Conservation (phyloP, 768 basidiomycete genomes). For the Leucosporidium scottii region DNA sequence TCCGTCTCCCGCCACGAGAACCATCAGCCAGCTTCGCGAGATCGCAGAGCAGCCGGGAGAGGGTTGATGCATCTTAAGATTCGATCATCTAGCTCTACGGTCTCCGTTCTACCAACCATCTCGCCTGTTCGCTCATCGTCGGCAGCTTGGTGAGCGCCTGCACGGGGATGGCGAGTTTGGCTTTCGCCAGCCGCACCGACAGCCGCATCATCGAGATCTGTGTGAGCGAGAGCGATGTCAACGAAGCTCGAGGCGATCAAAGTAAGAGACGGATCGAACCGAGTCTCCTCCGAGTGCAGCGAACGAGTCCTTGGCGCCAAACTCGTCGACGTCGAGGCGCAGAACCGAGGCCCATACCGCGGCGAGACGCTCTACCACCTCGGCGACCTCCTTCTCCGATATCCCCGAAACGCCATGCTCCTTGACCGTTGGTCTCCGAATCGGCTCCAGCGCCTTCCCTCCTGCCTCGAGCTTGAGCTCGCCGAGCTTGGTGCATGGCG, state of each 20-base stretch:
- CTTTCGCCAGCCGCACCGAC: constrained; percentile 16
- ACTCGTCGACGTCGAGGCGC: constrained; percentile 1
- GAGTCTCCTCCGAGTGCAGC: constrained; percentile 28
- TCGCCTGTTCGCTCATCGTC: constrained; percentile 15
- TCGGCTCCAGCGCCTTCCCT: neutral
- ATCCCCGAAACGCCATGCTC: neutral
- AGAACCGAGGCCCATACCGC: constrained; percentile 19
- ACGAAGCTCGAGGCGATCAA: neutral
- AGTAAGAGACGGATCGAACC: constrained; percentile 7
- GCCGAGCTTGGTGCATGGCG: constrained; percentile 22
- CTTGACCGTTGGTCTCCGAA: neutral
- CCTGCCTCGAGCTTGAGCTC: constrained; percentile 6
- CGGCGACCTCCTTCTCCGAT: neutral
- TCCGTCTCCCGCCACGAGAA: too few species aligned
- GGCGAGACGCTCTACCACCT: neutral
- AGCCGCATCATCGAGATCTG: constrained; percentile 29
- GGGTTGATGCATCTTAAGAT: too few species aligned
- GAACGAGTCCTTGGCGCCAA: constrained; percentile 17
- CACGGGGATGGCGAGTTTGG: constrained; percentile 14
- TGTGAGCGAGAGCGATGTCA: neutral
- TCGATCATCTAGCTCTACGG: neutral
- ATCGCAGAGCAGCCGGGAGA: too few species aligned
- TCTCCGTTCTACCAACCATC: constrained; percentile 7
- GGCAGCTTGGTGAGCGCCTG: constrained; percentile 10
- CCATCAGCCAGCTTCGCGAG: too few species aligned